Base-by-base conservation (phyloP, 2,329 filamentous ascomycete genomes). In the Clathrospora elynae region DNA sequence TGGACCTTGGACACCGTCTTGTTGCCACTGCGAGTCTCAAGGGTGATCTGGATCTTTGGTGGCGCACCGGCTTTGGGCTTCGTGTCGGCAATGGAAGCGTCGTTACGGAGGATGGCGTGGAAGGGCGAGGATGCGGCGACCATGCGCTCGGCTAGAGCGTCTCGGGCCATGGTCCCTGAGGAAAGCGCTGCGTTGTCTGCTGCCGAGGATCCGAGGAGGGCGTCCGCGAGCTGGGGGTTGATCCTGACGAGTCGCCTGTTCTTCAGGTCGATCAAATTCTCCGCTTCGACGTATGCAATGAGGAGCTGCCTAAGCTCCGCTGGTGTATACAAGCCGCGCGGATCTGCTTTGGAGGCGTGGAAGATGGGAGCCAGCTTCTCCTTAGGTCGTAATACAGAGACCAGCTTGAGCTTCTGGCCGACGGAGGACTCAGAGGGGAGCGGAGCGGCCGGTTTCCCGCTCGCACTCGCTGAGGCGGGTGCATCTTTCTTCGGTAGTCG, bases 1-100 rank as follows among this genome's bases (percentile, higher is more conserved):
- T 75, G 78, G 1, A 86, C 73, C 54, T 80, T 83, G 3, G 84
- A 86, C 2, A 83, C 81, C 2, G 79, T 82, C 67, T 87, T 87
- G 42, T 82, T 83, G 6, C 83, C 83, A 13, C 78, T 80, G n/a
- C 84, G 77, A 12, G 80, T 84, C 60, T 87, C 84, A 6, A 87
- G 69, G 0, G 74, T 75, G 35, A 87, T 76, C 11, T 74, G 74
- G 18, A 84, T 74, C 51, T 83, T 84, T 0, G 84, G 83, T 5
- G 81, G 72, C 1, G 76, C 64, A 1, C 84, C 84, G 2, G 81
- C 73, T 61, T 81, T 84, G 1, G 82, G 79, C 61, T 85, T 87
- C 5, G 67, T 60, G 13, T 71, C 66, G 6, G 62, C 53, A 3
- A 71, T 49, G 10, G 67, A 59, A 12, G 73, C 70, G 16, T 71